phyloP scores from a whole-genome alignment of 495 filamentous ascomycete species.

The Xylaria cubensis region DNA sequence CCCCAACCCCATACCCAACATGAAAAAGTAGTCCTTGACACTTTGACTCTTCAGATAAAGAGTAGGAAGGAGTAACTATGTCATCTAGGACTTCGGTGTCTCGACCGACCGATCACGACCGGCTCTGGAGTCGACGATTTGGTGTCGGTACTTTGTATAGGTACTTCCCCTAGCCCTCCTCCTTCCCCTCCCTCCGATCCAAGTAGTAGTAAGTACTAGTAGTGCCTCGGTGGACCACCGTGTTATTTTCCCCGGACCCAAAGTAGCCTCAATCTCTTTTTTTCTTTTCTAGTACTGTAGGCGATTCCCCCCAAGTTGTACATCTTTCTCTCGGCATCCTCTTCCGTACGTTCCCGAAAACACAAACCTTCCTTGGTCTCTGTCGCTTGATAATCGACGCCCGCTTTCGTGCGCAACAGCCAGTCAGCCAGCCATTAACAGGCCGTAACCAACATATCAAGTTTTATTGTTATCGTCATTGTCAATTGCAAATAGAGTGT shows the following conservation, averaged over 20 bases:
- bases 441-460: background rate
- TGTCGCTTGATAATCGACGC: background rate
- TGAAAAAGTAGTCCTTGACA: background rate
- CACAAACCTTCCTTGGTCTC: background rate
- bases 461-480: background rate
- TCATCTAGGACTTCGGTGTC: background rate
- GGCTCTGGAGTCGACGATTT: slow-evolving; percentile 11
- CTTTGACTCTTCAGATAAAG: background rate
- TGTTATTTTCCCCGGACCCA: slow-evolving; percentile 20
- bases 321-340: slow-evolving; percentile 18
- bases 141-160: background rate
- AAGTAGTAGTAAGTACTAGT: background rate
- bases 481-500: background rate
- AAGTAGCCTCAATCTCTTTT: background rate
- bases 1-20: background rate
- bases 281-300: slow-evolving; percentile 1
- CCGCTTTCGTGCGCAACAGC: background rate
- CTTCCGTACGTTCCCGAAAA: slow-evolving; percentile 26
- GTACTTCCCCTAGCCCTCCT: background rate
- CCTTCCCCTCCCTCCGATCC: background rate
- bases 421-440: background rate
- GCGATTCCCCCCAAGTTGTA: background rate
- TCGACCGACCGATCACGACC: slow-evolving; percentile 13
- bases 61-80: background rate
- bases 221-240: slow-evolving; percentile 17